Evolutionary conservation across 2,329 filamentous ascomycete species (phyloP).

Genomic region (Penicillium sumatraense): DNA sequence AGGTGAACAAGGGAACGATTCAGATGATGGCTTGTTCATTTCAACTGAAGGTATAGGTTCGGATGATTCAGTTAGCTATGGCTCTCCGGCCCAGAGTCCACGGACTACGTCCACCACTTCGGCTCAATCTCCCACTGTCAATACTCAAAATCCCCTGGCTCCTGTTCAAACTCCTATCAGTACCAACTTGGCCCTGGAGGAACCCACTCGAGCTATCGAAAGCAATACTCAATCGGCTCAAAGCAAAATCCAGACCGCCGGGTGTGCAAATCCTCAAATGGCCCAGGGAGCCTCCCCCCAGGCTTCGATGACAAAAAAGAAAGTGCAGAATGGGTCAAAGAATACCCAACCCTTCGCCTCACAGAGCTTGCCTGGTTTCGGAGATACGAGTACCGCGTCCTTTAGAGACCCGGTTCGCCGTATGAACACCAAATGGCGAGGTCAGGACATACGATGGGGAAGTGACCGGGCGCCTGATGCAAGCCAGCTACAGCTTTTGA

Average conservation of each 20-base stretch:
- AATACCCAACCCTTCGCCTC: not conserved
- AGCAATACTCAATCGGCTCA: not conserved
- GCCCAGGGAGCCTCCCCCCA: not conserved
- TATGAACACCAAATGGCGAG: not conserved
- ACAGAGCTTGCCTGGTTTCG: not conserved
- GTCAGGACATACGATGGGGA: not conserved
- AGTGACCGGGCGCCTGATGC: conserved; percentile 43
- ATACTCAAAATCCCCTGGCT: not conserved
- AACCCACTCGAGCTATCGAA: not conserved
- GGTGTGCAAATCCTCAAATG: not conserved
- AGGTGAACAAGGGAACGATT: not conserved
- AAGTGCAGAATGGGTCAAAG: not conserved
- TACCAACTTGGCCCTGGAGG: not conserved
- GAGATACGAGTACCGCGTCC: not conserved
- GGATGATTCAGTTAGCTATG: not conserved
- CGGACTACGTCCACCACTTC: not conserved
- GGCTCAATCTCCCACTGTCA: not conserved
- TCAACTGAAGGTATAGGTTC: not conserved
- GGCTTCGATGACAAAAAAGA: not conserved
- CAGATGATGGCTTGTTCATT: not conserved
- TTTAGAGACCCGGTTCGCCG: not conserved
- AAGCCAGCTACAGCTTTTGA: conserved; percentile 40
- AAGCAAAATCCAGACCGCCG: not conserved
- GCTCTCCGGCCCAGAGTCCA: not conserved
- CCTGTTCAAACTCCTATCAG: not conserved